A percentile compares a stretch with the other conserved stretches of the same genome.
Evolutionary conservation across 306 rosid species (phyloP).

Genomic region (Boehmeria nivea): DNA sequence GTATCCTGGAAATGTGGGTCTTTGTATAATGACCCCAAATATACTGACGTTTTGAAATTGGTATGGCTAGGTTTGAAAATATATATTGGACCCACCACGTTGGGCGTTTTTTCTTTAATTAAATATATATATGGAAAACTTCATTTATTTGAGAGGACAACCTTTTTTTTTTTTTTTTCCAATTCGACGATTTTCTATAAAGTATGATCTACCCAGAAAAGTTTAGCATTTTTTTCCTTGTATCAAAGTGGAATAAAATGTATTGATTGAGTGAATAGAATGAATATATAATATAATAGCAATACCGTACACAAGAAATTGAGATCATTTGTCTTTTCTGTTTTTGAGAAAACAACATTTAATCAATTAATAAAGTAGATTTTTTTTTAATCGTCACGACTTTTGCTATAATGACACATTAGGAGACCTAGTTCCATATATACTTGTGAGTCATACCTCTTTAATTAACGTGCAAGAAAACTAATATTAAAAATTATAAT

Average conservation of each 20-base stretch:
- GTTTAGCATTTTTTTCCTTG: no score
- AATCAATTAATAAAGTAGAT: background rate
- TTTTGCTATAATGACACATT: background rate
- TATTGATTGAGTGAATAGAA: background rate
- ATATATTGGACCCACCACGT: conserved; percentile 4
- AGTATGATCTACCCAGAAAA: background rate
- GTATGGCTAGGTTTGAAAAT: no score
- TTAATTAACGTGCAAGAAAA: background rate
- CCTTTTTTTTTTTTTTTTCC: no score
- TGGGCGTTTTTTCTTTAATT: no score
- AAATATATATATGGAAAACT: no score
- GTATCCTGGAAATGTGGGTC: conserved; percentile 15
- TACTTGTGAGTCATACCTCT: background rate
- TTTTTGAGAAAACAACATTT: background rate
- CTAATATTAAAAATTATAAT: background rate
- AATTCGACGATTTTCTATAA: background rate
- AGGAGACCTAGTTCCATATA: background rate
- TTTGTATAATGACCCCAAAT: background rate
- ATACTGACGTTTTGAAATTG: background rate
- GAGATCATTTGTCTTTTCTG: background rate
- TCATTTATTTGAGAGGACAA: no score
- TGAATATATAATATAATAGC: background rate
- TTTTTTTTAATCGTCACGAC: background rate
- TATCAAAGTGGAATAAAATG: background rate
- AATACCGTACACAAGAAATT: background rate